Base-by-base conservation (phyloP, 371 early-diverging fungal genomes). In the Choanephora cucurbitarum region DNA sequence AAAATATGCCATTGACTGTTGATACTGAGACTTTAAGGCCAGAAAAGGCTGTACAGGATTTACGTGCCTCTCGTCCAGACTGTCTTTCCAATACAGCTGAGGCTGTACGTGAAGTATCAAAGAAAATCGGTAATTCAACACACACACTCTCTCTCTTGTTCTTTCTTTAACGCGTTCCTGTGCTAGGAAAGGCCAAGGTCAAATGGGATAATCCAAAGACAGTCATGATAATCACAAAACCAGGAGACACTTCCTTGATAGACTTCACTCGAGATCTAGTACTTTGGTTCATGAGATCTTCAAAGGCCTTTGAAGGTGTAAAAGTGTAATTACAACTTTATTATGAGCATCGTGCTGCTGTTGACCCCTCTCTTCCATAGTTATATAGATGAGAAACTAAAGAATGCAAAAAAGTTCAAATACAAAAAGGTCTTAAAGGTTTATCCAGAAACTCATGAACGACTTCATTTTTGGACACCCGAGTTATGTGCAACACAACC, bases 171-270 rank as follows among this genome's bases (percentile, higher is more conserved):
- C 19, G 3, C n/a, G 28, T 28, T 28, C 7, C 7, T 28, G 7
- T 28, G 28, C 28, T 28, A 77, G 79, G 79, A 14, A 69, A 64
- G 39, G 66, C 77, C 9, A 52, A 67, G 18, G 67, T 79, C 17
- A 72, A 81, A 51, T 88, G 89, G 88, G 91, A 89, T 24, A 73
- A 73, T 22, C 84, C 87, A 8, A 80, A 81, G 48, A 83, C 85
- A 2, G 84, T 90, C 17, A 86, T 97, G 87, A 83, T 97, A 32
- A 93, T 97, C 24, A 93, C 95, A 13, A 97, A 97, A 69, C 86
- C 92, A 17, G 87, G 89, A 43, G 96, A 97, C 72, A 59, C 72
- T 15, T 80, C 83, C 5, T 73, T 97, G 7, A 77, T 94, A 11
- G 67, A 72, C 23, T 72, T 91, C 63, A 94, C 96, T 10, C 80